phyloP scores from a whole-genome alignment of 2,329 filamentous ascomycete species.

The Setomelanomma holmii region DNA sequence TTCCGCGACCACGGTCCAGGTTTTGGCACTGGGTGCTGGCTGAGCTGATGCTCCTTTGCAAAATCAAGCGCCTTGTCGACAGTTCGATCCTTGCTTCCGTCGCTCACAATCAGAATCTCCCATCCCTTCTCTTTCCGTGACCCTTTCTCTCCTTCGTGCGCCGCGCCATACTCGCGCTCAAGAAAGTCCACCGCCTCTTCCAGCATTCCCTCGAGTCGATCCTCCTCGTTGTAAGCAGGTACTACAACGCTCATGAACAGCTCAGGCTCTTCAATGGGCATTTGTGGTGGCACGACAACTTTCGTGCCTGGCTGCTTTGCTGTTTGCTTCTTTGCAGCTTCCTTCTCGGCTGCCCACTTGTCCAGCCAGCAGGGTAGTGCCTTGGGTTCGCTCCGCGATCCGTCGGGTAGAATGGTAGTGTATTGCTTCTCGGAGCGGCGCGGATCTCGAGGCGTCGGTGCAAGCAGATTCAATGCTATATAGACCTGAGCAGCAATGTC shows the following conservation, averaged over 20 bases:
- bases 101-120: slow-evolving; percentile 91
- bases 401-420: slow-evolving; percentile 73
- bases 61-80: slow-evolving; percentile 81
- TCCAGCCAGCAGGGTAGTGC: slow-evolving; percentile 88
- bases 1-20: slow-evolving; percentile 62
- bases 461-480: slow-evolving; percentile 73
- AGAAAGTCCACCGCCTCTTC: slow-evolving; percentile 90
- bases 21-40: slow-evolving; percentile 43
- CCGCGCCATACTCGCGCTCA: slow-evolving; percentile 73
- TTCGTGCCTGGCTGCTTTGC: slow-evolving; percentile 30
- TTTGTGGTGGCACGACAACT: slow-evolving; percentile 43
- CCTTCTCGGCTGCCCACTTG: slow-evolving; percentile 68
- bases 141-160: slow-evolving; percentile 56
- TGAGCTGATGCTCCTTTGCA: slow-evolving; percentile 70
- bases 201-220: slow-evolving; percentile 81
- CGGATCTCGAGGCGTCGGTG: slow-evolving; percentile 78
- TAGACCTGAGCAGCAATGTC: slow-evolving; percentile 61
- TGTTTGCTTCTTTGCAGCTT: slow-evolving; percentile 45
- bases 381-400: slow-evolving; percentile 61
- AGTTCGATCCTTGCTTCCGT: slow-evolving; percentile 85
- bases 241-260: slow-evolving; percentile 92
- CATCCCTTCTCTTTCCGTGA: slow-evolving; percentile 81
- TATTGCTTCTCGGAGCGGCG: slow-evolving; percentile 84
- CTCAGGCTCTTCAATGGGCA: slow-evolving; percentile 74
- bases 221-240: slow-evolving; percentile 93